phyloP scores from a whole-genome alignment of 257 asterid genomes.

The Leonotis leonurus region DNA sequence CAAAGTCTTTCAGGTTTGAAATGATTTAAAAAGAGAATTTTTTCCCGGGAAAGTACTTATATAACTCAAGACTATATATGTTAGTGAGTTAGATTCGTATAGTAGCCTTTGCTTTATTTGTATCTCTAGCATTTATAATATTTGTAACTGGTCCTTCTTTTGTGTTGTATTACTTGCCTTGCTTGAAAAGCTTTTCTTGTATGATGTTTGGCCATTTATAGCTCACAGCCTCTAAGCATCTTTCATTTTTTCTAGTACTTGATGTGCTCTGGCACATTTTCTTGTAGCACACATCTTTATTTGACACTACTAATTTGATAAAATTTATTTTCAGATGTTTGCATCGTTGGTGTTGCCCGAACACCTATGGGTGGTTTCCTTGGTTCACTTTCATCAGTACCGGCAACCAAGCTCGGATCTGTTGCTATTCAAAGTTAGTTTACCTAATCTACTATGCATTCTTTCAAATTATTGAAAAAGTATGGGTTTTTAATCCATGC shows the following conservation, averaged over 20 bases:
- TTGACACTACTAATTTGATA: background rate
- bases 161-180: background rate
- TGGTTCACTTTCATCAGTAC: constrained; percentile 79
- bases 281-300: no score
- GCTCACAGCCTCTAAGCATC: no score
- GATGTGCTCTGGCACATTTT: no score
- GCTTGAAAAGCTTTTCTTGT: background rate
- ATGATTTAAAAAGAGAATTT: background rate
- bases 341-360: constrained; percentile 94
- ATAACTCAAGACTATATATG: constrained; percentile 8
- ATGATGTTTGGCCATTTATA: background rate
- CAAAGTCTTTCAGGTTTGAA: background rate
- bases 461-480: background rate
- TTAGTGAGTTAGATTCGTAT: background rate
- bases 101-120: background rate
- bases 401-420: constrained; percentile 97
- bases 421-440: constrained; percentile 76
- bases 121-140: background rate
- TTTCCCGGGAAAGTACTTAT: background rate
- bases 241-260: no score
- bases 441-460: background rate
- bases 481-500: background rate
- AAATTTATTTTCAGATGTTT: constrained; percentile 53
- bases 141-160: background rate
- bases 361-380: constrained; percentile 96